phyloP scores from a whole-genome alignment of 1,139 yeast species.

The Suhomyces choctaworum region DNA sequence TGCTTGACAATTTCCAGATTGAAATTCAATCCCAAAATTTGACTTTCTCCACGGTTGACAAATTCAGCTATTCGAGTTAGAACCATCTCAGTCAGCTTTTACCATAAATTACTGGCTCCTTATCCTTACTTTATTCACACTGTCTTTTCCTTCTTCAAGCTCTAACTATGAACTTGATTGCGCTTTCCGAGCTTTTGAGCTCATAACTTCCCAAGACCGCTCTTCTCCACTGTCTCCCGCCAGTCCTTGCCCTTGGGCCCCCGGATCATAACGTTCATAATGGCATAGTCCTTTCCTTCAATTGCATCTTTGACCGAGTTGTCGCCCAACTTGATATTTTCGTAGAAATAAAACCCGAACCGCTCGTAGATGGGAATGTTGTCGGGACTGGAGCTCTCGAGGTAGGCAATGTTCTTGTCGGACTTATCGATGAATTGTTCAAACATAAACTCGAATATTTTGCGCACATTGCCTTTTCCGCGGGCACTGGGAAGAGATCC shows the following conservation, averaged over 20 bases:
- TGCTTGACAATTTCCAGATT: too few species aligned
- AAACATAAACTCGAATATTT: slow-evolving; percentile 58
- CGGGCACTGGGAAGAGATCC: slow-evolving; percentile 60
- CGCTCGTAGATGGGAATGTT: slow-evolving; percentile 60
- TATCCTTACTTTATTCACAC: too few species aligned
- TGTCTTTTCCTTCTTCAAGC: too few species aligned
- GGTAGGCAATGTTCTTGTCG: slow-evolving; percentile 45
- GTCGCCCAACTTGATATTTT: slow-evolving; percentile 52
- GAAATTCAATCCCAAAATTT: too few species aligned
- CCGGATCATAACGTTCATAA: slow-evolving; percentile 61
- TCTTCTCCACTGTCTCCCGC: slow-evolving; percentile 24
- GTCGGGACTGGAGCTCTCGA: slow-evolving; percentile 55
- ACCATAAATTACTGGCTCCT: too few species aligned
- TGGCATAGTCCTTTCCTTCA: slow-evolving; percentile 50
- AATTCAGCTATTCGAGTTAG: too few species aligned
- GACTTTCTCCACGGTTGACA: too few species aligned
- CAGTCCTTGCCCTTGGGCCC: slow-evolving; percentile 45
- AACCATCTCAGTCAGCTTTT: too few species aligned
- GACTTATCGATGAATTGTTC: slow-evolving; percentile 49
- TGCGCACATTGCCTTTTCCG: slow-evolving; percentile 68
- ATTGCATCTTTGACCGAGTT: slow-evolving; percentile 27
- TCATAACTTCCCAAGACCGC: slow-evolving; percentile 13
- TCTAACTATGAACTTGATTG: too few species aligned
- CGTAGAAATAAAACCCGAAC: slow-evolving; percentile 55
- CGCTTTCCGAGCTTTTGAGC: too few species aligned